Percentiles rank a stretch among this genome's conserved stretches.
These are phyloP conservation scores for Metahyphopichia silvanorum DNA, from an alignment of 805 yeast species.

Conservation along the genomic window DNA sequence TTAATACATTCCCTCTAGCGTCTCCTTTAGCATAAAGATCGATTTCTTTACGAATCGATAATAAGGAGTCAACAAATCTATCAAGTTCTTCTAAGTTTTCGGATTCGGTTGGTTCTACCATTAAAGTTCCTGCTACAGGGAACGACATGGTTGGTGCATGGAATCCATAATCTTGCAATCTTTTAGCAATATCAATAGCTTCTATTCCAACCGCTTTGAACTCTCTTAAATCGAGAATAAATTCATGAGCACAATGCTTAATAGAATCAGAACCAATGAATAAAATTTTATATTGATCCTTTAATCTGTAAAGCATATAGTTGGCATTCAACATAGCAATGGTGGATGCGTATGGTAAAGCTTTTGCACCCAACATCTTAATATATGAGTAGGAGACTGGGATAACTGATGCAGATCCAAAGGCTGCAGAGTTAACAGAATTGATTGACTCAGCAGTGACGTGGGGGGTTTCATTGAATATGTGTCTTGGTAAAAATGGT, in stretches of 20 bases:
- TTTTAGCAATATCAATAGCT: conserved; percentile 94
- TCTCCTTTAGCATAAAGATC: conserved; percentile 65
- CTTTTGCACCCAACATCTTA: conserved; percentile 85
- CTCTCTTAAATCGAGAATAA: conserved; percentile 85
- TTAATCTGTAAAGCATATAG: conserved; percentile 83
- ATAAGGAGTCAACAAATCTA: conserved; percentile 84
- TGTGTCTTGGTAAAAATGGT: conserved; percentile 81
- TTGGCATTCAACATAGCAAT: conserved; percentile 94
- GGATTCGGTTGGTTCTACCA: conserved; percentile 98
- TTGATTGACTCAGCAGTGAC: conserved; percentile 51
- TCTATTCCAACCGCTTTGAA: conserved; percentile 80
- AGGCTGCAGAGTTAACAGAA: conserved; percentile 91
- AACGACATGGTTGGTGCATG: conserved; percentile 99
- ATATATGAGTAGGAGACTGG: conserved; percentile 95
- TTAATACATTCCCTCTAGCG: conserved; percentile 65
- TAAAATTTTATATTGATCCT: conserved; percentile 68
- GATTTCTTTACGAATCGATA: conserved; percentile 80
- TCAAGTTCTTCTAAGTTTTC: conserved; percentile 87
- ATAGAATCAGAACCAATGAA: conserved; percentile 56
- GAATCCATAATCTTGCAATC: conserved; percentile 97
- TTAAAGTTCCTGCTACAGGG: conserved; percentile 96
- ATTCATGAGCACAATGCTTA: conserved; percentile 93
- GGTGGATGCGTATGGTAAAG: conserved; percentile 81
- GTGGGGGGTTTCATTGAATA: conserved; percentile 51
- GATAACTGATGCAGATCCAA: conserved; percentile 89